A percentile compares a stretch with the other conserved stretches of the same genome.
phyloP scores from a whole-genome alignment of 768 basidiomycete genomes.

The Mycena floridula region DNA sequence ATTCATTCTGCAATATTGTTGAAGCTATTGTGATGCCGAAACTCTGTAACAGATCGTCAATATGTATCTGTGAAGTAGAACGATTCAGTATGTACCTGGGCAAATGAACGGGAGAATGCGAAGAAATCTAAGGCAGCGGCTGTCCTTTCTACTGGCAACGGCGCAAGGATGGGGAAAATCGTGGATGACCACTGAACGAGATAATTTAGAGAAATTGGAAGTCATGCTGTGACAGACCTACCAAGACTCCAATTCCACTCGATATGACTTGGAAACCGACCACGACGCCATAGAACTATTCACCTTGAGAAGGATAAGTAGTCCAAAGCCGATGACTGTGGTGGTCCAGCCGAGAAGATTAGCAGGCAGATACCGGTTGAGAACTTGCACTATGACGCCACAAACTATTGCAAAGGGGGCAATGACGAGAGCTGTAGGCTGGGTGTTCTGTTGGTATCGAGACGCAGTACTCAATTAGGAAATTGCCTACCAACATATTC shows the following conservation, averaged over 20 bases:
- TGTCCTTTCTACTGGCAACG: slow-evolving; percentile 14
- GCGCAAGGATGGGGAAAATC: slow-evolving; percentile 12
- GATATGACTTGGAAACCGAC: slow-evolving; percentile 14
- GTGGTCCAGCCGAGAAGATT: slow-evolving; percentile 22
- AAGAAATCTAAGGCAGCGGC: slow-evolving; percentile 33
- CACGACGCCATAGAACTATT: slow-evolving; percentile 19
- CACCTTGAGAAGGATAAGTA: slow-evolving; percentile 23
- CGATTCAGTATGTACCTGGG: slow-evolving; percentile 15
- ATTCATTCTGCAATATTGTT: too few relatives aligned
- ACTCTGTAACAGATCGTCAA: too few relatives aligned
- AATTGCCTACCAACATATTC: too few relatives aligned
- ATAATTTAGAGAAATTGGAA: neutral
- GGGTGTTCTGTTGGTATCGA: too few relatives aligned
- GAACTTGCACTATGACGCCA: neutral
- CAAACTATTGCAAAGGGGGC: neutral
- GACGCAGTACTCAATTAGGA: too few relatives aligned
- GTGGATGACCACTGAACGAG: slow-evolving; percentile 1
- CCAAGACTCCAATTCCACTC: slow-evolving; percentile 1
- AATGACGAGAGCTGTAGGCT: neutral
- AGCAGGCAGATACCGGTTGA: neutral
- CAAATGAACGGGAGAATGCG: slow-evolving; percentile 16
- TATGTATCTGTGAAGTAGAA: too few relatives aligned
- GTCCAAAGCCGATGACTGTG: slow-evolving; percentile 25
- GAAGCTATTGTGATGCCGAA: too few relatives aligned
- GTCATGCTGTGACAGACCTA: neutral